These are phyloP conservation scores for Citrus sinensis DNA, from an alignment of 345 rosid genomes.

Conservation along the genomic window DVS_A1.0 CM039168.1:2009001-2009500, in stretches of 20 bases:
- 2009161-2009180: constrained; percentile 82
- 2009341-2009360: not conserved
- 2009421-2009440: constrained; percentile 11
- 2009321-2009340: not conserved
- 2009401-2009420: not conserved
- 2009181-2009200: constrained; percentile 81
- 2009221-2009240: constrained; percentile 24
- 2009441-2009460: constrained; percentile 15
- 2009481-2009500: not conserved
- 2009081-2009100: not conserved
- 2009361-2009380: not conserved
- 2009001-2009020: not conserved
- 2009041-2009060: not conserved
- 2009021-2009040: not conserved
- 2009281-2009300: too few relatives aligned
- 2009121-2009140: constrained; percentile 47
- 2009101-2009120: not conserved
- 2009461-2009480: too few relatives aligned
- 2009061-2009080: not conserved
- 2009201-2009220: constrained; percentile 61
- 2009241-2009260: constrained; percentile 26
- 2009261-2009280: not conserved
- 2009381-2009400: not conserved
- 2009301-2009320: not conserved
- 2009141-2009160: constrained; percentile 70